Evolutionary conservation across 2,329 filamentous ascomycete genomes (phyloP), one percentile per base, ranked within the genome.

Genomic region (Diaporthe humulicola): DNA sequence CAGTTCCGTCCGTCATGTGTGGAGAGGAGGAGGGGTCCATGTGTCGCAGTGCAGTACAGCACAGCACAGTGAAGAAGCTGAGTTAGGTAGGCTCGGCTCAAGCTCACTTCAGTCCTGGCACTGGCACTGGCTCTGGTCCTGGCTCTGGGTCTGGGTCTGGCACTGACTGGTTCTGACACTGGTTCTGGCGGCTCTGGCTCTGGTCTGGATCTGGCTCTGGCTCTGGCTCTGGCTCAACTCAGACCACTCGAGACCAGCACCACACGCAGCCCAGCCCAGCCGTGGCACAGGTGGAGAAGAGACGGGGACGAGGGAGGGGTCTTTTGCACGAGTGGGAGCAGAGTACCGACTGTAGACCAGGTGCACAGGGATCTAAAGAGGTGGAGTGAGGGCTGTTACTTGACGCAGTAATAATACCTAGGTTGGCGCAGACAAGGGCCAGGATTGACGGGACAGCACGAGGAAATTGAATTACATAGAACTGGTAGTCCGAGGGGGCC

Each of bases 1-100:
- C 74, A 71, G 64, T 75, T 75, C 70, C 50, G 73, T 71, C 70
- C 45, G 67, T 66, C 50, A 69, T 69, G 67, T 58, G 57, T 70
- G 66, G 56, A 25, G 42, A 71, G 66, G 66, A 64, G 58, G 71
- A 73, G 48, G 61, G 64, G 71, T 57, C 45, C 54, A 58, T 73
- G 72, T 73, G 56, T 70, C 72, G 61, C 54, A 60, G 42, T 36
- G 61, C 61, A 45, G 61, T 50, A 42, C 42, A 33, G 40, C 17
- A 12, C 12, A 36, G 61, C 19, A 15, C 54, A 36, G 54, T 36
- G 9, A 7, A 50, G 60, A 48, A 64, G 38, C 58, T 64, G 38
- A 64, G 58, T 25, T 25, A 25, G 58, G 58, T 25, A 25, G 58
- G 58, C 58, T 64, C 58, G 38, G 58, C 28, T 45, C 58, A 42